Conservation (phyloP, 176 grass and related monocot species). For the Leersia perrieri region DNA sequence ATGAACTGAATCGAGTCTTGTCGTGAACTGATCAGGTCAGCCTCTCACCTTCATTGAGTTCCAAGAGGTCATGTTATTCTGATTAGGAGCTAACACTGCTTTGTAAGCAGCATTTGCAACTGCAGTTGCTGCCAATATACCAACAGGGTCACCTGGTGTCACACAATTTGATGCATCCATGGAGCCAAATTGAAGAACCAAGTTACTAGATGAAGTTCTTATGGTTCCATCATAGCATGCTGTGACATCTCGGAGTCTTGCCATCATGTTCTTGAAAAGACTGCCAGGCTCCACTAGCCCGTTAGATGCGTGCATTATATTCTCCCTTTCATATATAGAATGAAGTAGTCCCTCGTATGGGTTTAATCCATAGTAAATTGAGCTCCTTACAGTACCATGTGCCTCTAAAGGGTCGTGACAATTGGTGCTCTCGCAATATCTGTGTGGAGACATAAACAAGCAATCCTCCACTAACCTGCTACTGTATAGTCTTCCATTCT, state of each 20-base stretch:
- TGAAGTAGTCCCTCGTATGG: slow-evolving; percentile 56
- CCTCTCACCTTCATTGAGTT: slow-evolving; percentile 56
- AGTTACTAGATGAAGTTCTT: slow-evolving; percentile 48
- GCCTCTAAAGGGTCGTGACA: slow-evolving; percentile 17
- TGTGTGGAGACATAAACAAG: slow-evolving; percentile 32
- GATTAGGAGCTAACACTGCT: slow-evolving; percentile 56
- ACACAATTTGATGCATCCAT: background rate
- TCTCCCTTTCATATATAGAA: slow-evolving; percentile 58
- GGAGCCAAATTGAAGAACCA: slow-evolving; percentile 34
- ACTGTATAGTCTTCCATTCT: slow-evolving; percentile 40
- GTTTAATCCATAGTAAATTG: slow-evolving; percentile 55
- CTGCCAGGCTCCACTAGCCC: slow-evolving; percentile 52
- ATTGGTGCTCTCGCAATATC: background rate
- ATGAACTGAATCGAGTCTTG: slow-evolving; percentile 6
- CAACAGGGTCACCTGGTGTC: slow-evolving; percentile 63
- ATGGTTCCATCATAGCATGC: slow-evolving; percentile 64
- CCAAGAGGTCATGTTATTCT: slow-evolving; percentile 51
- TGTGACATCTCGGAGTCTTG: slow-evolving; percentile 59
- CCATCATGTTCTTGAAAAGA: slow-evolving; percentile 74
- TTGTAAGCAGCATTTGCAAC: slow-evolving; percentile 68
- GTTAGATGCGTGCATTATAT: slow-evolving; percentile 40
- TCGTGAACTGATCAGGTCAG: slow-evolving; percentile 1
- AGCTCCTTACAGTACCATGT: slow-evolving; percentile 47
- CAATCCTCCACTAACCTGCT: slow-evolving; percentile 52
- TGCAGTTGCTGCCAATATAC: slow-evolving; percentile 63